Evolutionary conservation across 805 yeast genomes (phyloP).

Genomic region (Metschnikowia kunwiensis): DNA sequence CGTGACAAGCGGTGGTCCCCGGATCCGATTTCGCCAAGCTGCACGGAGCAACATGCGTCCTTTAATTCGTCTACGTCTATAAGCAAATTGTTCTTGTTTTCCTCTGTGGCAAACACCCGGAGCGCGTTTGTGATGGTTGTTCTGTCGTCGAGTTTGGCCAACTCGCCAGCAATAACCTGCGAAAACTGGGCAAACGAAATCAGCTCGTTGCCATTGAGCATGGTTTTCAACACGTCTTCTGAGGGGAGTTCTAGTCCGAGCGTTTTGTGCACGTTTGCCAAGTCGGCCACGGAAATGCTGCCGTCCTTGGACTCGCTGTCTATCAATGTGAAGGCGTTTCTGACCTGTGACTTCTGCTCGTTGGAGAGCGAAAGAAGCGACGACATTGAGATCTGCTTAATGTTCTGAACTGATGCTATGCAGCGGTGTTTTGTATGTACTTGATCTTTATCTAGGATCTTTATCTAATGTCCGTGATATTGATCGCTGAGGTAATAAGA

Average conservation of each 20-base stretch:
- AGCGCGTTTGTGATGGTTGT: slow-evolving; percentile 57
- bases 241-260: slow-evolving; percentile 47
- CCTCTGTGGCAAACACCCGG: slow-evolving; percentile 45
- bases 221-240: slow-evolving; percentile 42
- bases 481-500: too few relatives aligned
- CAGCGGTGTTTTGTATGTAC: too few relatives aligned
- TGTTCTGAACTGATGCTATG: too few relatives aligned
- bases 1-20: slow-evolving; percentile 41
- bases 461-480: too few relatives aligned
- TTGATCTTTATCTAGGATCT: too few relatives aligned
- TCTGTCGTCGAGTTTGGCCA: slow-evolving; percentile 51
- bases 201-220: slow-evolving; percentile 48
- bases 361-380: slow-evolving; percentile 47
- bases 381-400: too few relatives aligned
- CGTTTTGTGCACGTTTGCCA: slow-evolving; percentile 51
- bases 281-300: slow-evolving; percentile 50
- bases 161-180: slow-evolving; percentile 55
- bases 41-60: slow-evolving; percentile 45
- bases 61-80: slow-evolving; percentile 50
- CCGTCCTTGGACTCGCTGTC: slow-evolving; percentile 80
- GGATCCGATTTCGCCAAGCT: slow-evolving; percentile 46
- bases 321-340: slow-evolving; percentile 73
- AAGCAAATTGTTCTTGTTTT: slow-evolving; percentile 32
- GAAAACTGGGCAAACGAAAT: slow-evolving; percentile 65
- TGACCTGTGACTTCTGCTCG: slow-evolving; percentile 60